Base-by-base conservation (phyloP, 768 basidiomycete genomes). In the Lactifluus subvellereus region DNA sequence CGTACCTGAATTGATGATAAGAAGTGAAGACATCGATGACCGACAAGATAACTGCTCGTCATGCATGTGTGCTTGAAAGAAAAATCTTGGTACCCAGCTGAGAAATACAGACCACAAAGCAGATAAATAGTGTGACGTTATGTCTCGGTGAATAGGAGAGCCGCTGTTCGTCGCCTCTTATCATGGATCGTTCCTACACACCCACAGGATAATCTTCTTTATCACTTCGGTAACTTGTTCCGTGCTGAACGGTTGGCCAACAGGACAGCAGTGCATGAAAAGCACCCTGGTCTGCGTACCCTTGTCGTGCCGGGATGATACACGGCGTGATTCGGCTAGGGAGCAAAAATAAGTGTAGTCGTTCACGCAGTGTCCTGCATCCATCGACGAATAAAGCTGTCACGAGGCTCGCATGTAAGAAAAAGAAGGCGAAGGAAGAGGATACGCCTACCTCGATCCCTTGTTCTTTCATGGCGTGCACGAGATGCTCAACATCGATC, bases 291-390 rank as follows among this genome's bases (percentile, higher is more conserved):
- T 74, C 54, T 66, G 67, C 62, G 61, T 71, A 43, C 65, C 52
- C 56, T 67, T 67, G 27, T 66, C 66, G 9, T 60, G 59, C 37
- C 66, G 61, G 33, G 48, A 40, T 42, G 63, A 48, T 35, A 52
- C 33, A 1, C 84, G 82, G 68, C 79, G 81, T 27, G 82, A 79
- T 69, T 89, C 87, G 7, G 86, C 86, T 27, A 89, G 78, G 10
- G 86, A 88, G 68, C 86, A 85, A 69, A 87, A 89, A 70, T 86
- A 88, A 64, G 86, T 81, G 71, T 86, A 89, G 74, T 89, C 88
- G 69, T 84, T 87, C 14, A 89, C 74, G 71, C 86, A 89, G 69
- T 86, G 85, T 0, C 88, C 88, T n/a, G 87, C 84, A 69, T 89
- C 88, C 77, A 83, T 80, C 4, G 88, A 88, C 16, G 84, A 79